phyloP scores from a whole-genome alignment of 306 rosid genomes.

The Ochetophila trinervis region DNA sequence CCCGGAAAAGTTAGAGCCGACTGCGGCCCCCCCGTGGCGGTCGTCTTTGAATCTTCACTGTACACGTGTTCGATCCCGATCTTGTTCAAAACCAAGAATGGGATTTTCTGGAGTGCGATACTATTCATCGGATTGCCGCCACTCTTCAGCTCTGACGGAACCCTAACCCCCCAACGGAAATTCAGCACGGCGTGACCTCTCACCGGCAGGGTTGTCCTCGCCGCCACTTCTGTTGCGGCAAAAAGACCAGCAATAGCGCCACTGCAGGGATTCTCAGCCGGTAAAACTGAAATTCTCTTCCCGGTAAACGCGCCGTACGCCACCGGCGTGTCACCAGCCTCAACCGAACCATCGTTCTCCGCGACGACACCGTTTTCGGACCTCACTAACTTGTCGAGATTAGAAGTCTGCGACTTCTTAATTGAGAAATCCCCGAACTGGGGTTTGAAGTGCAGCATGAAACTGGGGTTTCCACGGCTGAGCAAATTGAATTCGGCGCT shows the following conservation, averaged over 20 bases:
- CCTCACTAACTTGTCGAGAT: conserved; percentile 30
- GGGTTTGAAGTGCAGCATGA: conserved; percentile 91
- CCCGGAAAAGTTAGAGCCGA: conserved; percentile 16
- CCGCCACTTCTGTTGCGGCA: conserved; percentile 65
- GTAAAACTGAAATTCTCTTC: conserved; percentile 33
- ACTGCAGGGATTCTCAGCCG: conserved; percentile 17
- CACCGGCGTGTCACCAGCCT: conserved; percentile 37
- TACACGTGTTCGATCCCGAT: conserved; percentile 81
- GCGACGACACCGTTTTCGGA: conserved; percentile 20
- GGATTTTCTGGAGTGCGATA: conserved; percentile 52
- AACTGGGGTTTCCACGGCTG: conserved; percentile 45
- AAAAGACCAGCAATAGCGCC: conserved; percentile 39
- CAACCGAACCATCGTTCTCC: conserved; percentile 32
- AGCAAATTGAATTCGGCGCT: conserved; percentile 74
- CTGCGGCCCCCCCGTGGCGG: not conserved
- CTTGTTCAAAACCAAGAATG: conserved; percentile 86
- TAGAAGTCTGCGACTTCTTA: conserved; percentile 73
- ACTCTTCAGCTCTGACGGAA: conserved; percentile 54
- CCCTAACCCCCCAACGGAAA: conserved; percentile 81
- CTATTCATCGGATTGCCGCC: conserved; percentile 27
- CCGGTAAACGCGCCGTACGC: conserved; percentile 27
- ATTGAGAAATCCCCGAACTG: conserved; percentile 76
- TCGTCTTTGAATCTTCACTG: conserved; percentile 30
- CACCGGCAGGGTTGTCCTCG: conserved; percentile 65
- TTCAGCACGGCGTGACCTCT: conserved; percentile 48